These are phyloP conservation scores for Cryptococcus deneoformans DNA, from an alignment of 1,284 basidiomycete genomes.

Conservation along the genomic window DNA sequence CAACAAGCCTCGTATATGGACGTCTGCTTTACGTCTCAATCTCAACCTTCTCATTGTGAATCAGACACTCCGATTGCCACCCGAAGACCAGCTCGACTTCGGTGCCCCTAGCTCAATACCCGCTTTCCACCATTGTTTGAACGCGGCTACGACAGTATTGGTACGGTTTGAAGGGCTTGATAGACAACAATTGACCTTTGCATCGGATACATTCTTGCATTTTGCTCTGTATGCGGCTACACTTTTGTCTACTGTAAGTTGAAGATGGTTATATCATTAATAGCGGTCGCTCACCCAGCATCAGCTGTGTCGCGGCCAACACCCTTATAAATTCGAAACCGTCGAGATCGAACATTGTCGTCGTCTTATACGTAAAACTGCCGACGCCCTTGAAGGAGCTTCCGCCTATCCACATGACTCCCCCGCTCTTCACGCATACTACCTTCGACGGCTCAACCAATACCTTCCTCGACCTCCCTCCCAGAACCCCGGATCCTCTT, in stretches of 20 bases:
- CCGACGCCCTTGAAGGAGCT: conserved; percentile 25
- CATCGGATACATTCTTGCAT: conserved; percentile 38
- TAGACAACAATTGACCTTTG: conserved; percentile 29
- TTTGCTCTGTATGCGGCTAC: conserved; percentile 40
- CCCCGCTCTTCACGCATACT: conserved; percentile 31
- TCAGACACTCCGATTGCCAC: conserved; percentile 33
- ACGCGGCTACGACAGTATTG: conserved; percentile 31
- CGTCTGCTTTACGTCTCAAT: conserved; percentile 30
- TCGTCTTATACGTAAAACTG: conserved; percentile 31
- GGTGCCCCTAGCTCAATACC: conserved; percentile 23
- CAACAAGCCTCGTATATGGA: conserved; percentile 35
- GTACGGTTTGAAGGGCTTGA: conserved; percentile 28
- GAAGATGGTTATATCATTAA: too few relatives aligned
- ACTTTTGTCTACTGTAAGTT: conserved; percentile 30
- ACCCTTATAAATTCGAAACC: conserved; percentile 31
- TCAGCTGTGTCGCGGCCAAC: conserved; percentile 21
- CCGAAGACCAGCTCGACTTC: conserved; percentile 24
- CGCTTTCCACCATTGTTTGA: conserved; percentile 35
- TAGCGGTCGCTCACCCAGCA: too few relatives aligned
- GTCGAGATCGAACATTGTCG: conserved; percentile 34
- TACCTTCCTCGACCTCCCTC: conserved; percentile 10
- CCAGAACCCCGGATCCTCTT: too few relatives aligned
- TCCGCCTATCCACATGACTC: conserved; percentile 30
- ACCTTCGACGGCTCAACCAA: conserved; percentile 26
- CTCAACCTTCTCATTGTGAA: conserved; percentile 39